Evolutionary conservation across 495 filamentous ascomycete genomes (phyloP).

Genomic region (Tuber aestivum): DNA sequence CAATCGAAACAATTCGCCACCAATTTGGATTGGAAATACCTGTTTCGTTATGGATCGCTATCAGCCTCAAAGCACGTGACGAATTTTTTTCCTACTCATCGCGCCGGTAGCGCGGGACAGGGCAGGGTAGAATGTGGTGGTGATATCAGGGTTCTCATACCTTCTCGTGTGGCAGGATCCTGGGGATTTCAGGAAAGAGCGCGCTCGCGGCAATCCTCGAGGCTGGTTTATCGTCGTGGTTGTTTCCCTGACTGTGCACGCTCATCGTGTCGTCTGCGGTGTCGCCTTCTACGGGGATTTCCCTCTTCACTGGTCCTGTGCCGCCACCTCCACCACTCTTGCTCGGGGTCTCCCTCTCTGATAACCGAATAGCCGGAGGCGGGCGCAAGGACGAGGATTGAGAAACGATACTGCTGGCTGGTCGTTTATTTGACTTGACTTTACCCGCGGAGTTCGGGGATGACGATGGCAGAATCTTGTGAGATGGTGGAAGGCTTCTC

Average conservation of each 20-base stretch:
- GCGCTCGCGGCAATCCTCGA: conserved; percentile 26
- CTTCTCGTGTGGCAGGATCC: conserved; percentile 58
- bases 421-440: background rate
- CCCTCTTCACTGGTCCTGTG: conserved; percentile 13
- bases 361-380: conserved; percentile 13
- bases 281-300: background rate
- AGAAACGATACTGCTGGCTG: conserved; percentile 13
- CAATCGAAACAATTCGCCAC: conserved; percentile 80
- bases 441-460: background rate
- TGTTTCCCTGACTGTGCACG: conserved; percentile 29
- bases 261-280: conserved; percentile 31
- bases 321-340: conserved; percentile 20
- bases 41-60: conserved; percentile 31
- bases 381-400: conserved; percentile 10
- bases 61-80: background rate
- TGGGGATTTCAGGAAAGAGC: conserved; percentile 49
- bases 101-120: background rate
- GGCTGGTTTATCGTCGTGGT: conserved; percentile 24
- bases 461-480: background rate
- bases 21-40: conserved; percentile 92
- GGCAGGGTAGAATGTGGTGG: background rate
- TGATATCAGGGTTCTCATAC: conserved; percentile 37
- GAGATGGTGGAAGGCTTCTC: conserved; percentile 4
- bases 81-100: background rate
- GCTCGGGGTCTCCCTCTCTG: conserved; percentile 19